Evolutionary conservation across 2,329 filamentous ascomycete genomes (phyloP).

Genomic region (Fusarium penzigii): DNA sequence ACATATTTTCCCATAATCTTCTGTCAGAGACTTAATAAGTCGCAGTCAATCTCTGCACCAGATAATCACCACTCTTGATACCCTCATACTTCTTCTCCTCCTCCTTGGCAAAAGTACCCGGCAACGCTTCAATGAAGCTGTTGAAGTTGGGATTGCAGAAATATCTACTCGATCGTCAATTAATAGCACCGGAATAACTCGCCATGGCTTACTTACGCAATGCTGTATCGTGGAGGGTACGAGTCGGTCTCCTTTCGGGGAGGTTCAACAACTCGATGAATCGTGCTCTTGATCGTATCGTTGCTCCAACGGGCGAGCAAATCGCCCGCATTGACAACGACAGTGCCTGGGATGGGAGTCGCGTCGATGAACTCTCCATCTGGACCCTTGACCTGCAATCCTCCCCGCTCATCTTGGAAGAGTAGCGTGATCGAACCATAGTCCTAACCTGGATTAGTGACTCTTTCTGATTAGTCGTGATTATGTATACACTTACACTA

Average conservation of each 20-base stretch:
- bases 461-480: not conserved
- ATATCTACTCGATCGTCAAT: constrained; percentile 52
- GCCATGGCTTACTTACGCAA: constrained; percentile 61
- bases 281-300: constrained; percentile 85
- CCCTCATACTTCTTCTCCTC: constrained; percentile 76
- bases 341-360: constrained; percentile 76
- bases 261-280: constrained; percentile 88
- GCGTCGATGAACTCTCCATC: constrained; percentile 80
- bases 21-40: constrained; percentile 56
- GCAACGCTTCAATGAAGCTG: constrained; percentile 75
- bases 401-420: constrained; percentile 60
- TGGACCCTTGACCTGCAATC: constrained; percentile 65
- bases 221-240: constrained; percentile 80
- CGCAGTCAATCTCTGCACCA: constrained; percentile 74
- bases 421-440: constrained; percentile 63
- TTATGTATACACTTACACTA: constrained; percentile 44
- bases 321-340: constrained; percentile 89
- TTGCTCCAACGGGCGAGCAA: constrained; percentile 87
- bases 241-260: constrained; percentile 56
- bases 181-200: not conserved
- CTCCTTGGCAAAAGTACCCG: constrained; percentile 68
- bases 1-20: too few species aligned
- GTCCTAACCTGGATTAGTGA: constrained; percentile 39
- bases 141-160: constrained; percentile 88
- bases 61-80: constrained; percentile 78